Evolutionary conservation across 2,329 filamentous ascomycete genomes (phyloP).

Genomic region (Achaetomium macrosporum): DNA sequence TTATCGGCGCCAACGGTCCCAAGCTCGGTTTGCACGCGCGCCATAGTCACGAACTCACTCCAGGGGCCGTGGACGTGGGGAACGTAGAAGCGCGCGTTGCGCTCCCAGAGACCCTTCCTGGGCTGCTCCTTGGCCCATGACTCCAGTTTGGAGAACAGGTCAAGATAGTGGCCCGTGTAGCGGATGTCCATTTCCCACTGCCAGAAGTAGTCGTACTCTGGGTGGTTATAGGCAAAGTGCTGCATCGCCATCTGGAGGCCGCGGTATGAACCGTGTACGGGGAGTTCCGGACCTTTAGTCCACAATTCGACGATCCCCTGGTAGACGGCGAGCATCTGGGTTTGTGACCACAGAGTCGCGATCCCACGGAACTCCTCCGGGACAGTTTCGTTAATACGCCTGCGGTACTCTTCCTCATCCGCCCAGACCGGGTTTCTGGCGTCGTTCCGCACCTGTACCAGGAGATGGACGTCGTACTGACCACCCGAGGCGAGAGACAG

Average conservation of each 20-base stretch:
- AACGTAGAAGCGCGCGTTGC: slow-evolving; percentile 71
- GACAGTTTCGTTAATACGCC: slow-evolving; percentile 60
- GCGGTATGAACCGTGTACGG: slow-evolving; percentile 87
- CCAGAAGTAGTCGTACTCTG: slow-evolving; percentile 89
- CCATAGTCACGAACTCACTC: slow-evolving; percentile 74
- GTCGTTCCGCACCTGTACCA: slow-evolving; percentile 79
- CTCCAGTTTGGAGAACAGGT: slow-evolving; percentile 63
- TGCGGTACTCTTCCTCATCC: slow-evolving; percentile 61
- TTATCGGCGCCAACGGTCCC: slow-evolving; percentile 61
- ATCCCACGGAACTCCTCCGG: slow-evolving; percentile 84
- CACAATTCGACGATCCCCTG: slow-evolving; percentile 78
- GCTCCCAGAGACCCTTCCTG: slow-evolving; percentile 75
- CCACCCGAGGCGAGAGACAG: slow-evolving; percentile 73
- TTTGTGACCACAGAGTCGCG: slow-evolving; percentile 87
- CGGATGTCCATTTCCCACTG: slow-evolving; percentile 94
- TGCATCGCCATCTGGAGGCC: slow-evolving; percentile 93
- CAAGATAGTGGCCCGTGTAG: slow-evolving; percentile 82
- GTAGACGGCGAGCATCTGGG: slow-evolving; percentile 87
- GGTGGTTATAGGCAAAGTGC: slow-evolving; percentile 81
- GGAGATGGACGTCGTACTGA: slow-evolving; percentile 79
- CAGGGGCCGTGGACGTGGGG: slow-evolving; percentile 70
- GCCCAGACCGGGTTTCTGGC: slow-evolving; percentile 71
- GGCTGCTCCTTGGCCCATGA: slow-evolving; percentile 68
- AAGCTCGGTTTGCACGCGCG: slow-evolving; percentile 68
- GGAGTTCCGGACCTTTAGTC: slow-evolving; percentile 57